phyloP scores from a whole-genome alignment of 352 stramenopile genomes.

The Pythium folliculosum region DNA sequence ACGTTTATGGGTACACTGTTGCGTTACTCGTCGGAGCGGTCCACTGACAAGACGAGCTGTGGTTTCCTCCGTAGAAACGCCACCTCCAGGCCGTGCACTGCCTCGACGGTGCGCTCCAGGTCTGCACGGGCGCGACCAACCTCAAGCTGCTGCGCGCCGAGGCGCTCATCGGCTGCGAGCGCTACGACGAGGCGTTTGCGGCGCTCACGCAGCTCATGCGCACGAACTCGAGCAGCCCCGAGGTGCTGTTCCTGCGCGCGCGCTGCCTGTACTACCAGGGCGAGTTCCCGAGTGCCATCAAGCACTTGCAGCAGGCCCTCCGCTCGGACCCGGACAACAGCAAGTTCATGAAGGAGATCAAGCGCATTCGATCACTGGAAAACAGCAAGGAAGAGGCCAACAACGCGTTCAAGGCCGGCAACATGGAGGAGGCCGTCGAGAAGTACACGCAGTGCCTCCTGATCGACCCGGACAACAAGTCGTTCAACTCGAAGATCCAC shows the following conservation, averaged over 20 bases:
- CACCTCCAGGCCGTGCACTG: conserved; percentile 70
- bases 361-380: conserved; percentile 83
- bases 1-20: conserved; percentile 15
- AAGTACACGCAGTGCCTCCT: conserved; percentile 87
- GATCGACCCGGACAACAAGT: conserved; percentile 90
- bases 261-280: conserved; percentile 92
- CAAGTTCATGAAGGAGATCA: conserved; percentile 87
- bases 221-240: conserved; percentile 75
- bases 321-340: conserved; percentile 90
- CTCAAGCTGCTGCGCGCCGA: conserved; percentile 73
- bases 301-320: conserved; percentile 91
- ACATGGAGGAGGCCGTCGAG: conserved; percentile 82
- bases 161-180: conserved; percentile 74
- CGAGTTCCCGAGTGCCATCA: conserved; percentile 92
- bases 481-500: conserved; percentile 93
- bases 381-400: conserved; percentile 91
- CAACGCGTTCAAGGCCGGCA: conserved; percentile 84
- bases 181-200: conserved; percentile 84
- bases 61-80: conserved; percentile 37
- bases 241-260: conserved; percentile 87
- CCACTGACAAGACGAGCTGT: not conserved
- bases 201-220: conserved; percentile 83
- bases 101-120: conserved; percentile 70
- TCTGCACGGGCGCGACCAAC: conserved; percentile 67
- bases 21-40: no score